These are phyloP conservation scores for Leptodontidium sp. DNA, from an alignment of 2,329 filamentous ascomycete genomes.

Conservation along the genomic window DNA sequence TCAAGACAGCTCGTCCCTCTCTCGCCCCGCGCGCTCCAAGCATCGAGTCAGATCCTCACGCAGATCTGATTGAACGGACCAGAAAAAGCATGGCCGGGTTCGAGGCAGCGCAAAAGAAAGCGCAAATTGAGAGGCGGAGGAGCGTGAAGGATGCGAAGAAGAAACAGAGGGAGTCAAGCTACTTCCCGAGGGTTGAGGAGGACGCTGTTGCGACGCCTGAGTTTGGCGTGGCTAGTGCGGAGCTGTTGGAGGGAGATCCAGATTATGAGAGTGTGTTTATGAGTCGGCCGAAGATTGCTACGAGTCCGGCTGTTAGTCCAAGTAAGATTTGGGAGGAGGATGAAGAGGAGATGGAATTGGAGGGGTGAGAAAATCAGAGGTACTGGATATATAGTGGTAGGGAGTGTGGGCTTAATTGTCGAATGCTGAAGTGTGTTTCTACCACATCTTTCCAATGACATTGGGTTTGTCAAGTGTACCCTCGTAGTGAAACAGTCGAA, in stretches of 20 bases:
- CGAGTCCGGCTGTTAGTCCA: conserved; percentile 64
- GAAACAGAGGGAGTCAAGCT: conserved; percentile 53
- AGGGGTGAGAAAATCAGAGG: neutral
- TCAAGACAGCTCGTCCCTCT: conserved; percentile 37
- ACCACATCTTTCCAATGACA: neutral
- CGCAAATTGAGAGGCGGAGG: conserved; percentile 63
- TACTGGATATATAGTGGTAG: neutral
- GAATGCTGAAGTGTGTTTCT: no score
- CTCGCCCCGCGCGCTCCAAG: conserved; percentile 18
- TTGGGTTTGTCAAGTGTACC: neutral
- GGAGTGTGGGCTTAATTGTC: neutral
- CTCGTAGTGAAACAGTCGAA: no score
- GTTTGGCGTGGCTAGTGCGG: conserved; percentile 37
- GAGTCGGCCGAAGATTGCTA: conserved; percentile 80
- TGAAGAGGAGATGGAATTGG: conserved; percentile 6
- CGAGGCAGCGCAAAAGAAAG: conserved; percentile 67
- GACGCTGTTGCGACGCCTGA: conserved; percentile 46
- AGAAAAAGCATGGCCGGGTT: conserved; percentile 68
- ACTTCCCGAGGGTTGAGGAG: conserved; percentile 59
- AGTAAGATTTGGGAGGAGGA: conserved; percentile 34
- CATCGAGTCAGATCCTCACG: conserved; percentile 36
- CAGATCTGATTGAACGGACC: conserved; percentile 61
- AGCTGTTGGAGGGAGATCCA: conserved; percentile 65
- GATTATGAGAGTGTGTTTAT: conserved; percentile 87
- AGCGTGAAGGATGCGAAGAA: conserved; percentile 55